Evolutionary conservation across 768 basidiomycete species (phyloP).

Genomic region (Paxillus ammoniavirescens): DNA sequence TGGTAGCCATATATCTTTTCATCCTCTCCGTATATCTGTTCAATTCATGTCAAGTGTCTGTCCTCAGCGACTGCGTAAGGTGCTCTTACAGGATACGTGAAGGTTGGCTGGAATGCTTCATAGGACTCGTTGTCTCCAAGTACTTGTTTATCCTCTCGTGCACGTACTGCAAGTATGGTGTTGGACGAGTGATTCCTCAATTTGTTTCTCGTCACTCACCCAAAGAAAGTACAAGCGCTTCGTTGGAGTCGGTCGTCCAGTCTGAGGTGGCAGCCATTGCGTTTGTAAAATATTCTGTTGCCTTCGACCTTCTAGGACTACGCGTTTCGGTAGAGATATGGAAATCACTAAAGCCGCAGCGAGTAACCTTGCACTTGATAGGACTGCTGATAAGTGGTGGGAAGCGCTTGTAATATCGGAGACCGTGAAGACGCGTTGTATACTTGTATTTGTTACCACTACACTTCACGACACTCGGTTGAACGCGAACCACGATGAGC

Average conservation of each 20-base stretch:
- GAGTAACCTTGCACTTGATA: too few species aligned
- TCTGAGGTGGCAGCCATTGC: constrained; percentile 32
- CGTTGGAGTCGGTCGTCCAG: constrained; percentile 82
- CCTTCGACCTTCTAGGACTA: background rate
- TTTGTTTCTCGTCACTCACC: constrained; percentile 41
- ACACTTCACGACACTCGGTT: background rate
- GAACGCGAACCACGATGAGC: constrained; percentile 18
- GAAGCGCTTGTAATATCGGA: too few species aligned
- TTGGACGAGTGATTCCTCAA: background rate
- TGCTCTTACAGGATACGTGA: constrained; percentile 87
- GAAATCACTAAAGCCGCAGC: background rate
- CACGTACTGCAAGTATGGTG: constrained; percentile 51
- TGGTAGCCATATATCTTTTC: constrained; percentile 96
- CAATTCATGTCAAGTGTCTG: constrained; percentile 2
- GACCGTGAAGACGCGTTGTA: constrained; percentile 24
- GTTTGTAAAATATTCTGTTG: background rate
- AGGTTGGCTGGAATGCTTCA: constrained; percentile 76
- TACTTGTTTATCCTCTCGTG: constrained; percentile 59
- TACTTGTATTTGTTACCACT: constrained; percentile 17
- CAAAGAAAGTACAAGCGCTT: constrained; percentile 71
- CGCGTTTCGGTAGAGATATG: too few species aligned
- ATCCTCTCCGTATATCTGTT: constrained; percentile 90
- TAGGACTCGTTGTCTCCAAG: constrained; percentile 58
- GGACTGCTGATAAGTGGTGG: background rate
- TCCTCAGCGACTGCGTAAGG: background rate